Conservation (phyloP, 192 early-diverging fungal species). For the Umbelopsis isabellina region DNA sequence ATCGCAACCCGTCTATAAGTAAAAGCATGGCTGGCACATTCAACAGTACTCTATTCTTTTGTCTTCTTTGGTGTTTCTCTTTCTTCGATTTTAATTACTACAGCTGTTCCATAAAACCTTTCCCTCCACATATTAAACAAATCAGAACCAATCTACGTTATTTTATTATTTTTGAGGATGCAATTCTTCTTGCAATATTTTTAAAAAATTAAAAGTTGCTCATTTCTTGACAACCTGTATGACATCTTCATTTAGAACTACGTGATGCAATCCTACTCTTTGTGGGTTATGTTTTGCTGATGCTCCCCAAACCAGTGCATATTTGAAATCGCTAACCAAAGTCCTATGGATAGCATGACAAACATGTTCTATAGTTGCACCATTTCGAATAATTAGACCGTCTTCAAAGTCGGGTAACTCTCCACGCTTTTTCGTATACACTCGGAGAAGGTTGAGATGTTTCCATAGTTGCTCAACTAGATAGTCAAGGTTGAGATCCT, state of each 20-base stretch:
- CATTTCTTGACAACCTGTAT: conserved; percentile 78
- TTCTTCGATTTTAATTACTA: background rate
- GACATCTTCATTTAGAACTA: conserved; percentile 93
- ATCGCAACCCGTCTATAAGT: conserved; percentile 9
- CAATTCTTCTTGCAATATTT: background rate
- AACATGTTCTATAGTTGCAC: conserved; percentile 81
- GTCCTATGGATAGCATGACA: conserved; percentile 90
- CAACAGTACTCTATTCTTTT: background rate
- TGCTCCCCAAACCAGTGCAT: conserved; percentile 94
- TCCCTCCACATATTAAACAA: too few relatives aligned
- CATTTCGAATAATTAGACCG: conserved; percentile 85
- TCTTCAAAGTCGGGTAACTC: conserved; percentile 94
- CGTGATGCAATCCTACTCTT: conserved; percentile 83
- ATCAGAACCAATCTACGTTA: background rate
- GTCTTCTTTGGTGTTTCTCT: background rate
- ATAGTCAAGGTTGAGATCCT: conserved; percentile 90
- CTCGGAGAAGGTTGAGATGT: conserved; percentile 83
- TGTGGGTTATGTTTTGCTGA: conserved; percentile 98
- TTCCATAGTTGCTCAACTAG: conserved; percentile 92
- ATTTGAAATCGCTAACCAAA: conserved; percentile 86
- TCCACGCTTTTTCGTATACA: conserved; percentile 96
- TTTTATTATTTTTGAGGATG: background rate
- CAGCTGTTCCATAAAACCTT: too few relatives aligned
- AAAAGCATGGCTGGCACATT: background rate
- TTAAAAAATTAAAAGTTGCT: background rate